Percentiles rank a stretch among this genome's conserved stretches.
phyloP scores from a whole-genome alignment of 768 basidiomycete genomes.

The Boletus huronensis region DNA sequence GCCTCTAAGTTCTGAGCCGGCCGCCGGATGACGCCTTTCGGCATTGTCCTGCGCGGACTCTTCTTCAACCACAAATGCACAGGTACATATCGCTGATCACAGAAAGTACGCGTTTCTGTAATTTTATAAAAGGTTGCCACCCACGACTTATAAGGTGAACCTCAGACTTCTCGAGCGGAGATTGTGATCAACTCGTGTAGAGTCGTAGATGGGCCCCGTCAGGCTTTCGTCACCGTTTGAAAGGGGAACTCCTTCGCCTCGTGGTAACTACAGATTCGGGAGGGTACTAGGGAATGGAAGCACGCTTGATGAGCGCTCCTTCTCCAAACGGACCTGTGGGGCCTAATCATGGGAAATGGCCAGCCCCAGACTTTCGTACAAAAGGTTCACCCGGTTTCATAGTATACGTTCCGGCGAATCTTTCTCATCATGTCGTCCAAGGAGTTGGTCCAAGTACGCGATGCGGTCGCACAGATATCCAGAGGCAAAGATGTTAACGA shows the following conservation, averaged over 20 bases:
- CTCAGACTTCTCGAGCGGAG: not conserved
- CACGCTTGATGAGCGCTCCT: not conserved
- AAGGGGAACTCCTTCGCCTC: not conserved
- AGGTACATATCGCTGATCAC: no score
- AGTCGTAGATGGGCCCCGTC: not conserved
- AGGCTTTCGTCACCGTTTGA: not conserved
- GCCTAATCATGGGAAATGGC: not conserved
- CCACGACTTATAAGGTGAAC: not conserved
- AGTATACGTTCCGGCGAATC: not conserved
- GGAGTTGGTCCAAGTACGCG: conserved; percentile 13
- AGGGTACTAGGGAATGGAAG: conserved; percentile 1
- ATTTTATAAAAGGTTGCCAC: not conserved
- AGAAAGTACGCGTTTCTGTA: not conserved
- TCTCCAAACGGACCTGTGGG: not conserved
- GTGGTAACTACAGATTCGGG: not conserved
- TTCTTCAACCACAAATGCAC: no score
- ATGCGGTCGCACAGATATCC: conserved; percentile 19
- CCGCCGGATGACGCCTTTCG: no score
- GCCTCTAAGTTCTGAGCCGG: no score
- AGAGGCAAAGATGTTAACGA: conserved; percentile 20
- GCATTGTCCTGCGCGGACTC: no score
- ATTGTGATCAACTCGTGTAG: not conserved
- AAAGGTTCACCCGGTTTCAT: not conserved
- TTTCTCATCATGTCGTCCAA: conserved; percentile 9
- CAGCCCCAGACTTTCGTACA: not conserved